Evolutionary conservation across 306 rosid species (phyloP).

Genomic region (Myrica gale): DNA sequence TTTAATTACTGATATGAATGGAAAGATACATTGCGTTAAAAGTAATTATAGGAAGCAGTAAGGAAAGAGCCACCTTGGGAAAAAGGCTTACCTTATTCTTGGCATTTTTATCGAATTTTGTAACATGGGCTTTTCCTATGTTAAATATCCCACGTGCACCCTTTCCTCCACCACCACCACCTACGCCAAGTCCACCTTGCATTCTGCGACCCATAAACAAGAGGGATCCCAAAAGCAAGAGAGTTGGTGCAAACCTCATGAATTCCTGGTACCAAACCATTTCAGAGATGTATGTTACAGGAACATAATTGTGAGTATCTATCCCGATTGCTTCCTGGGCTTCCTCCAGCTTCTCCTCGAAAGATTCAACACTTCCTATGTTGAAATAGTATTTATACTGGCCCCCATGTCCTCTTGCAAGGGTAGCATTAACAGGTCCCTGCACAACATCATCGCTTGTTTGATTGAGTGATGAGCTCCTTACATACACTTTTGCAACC

Average conservation of each 20-base stretch:
- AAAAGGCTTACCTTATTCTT: conserved; percentile 67
- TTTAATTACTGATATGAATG: neutral
- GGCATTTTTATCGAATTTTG: conserved; percentile 82
- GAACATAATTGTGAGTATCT: conserved; percentile 79
- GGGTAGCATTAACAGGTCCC: conserved; percentile 43
- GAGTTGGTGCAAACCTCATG: conserved; percentile 70
- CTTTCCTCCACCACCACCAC: conserved; percentile 65
- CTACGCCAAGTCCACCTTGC: conserved; percentile 80
- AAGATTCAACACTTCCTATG: conserved; percentile 92
- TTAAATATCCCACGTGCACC: conserved; percentile 88
- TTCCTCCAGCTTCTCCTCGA: conserved; percentile 96
- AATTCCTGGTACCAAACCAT: conserved; percentile 74
- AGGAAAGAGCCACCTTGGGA: neutral
- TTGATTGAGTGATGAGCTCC: conserved; percentile 55
- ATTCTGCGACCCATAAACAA: conserved; percentile 66
- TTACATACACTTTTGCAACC: conserved; percentile 84
- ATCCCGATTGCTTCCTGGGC: conserved; percentile 84
- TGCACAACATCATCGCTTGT: conserved; percentile 64
- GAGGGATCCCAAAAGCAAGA: conserved; percentile 67
- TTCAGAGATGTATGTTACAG: conserved; percentile 80
- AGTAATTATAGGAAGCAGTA: neutral
- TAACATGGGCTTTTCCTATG: conserved; percentile 89
- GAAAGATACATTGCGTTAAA: conserved; percentile 10
- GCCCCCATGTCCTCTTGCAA: conserved; percentile 50
- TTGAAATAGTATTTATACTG: conserved; percentile 76